phyloP scores from a whole-genome alignment of 306 rosid species.

The Vachellia collinsii region DNA sequence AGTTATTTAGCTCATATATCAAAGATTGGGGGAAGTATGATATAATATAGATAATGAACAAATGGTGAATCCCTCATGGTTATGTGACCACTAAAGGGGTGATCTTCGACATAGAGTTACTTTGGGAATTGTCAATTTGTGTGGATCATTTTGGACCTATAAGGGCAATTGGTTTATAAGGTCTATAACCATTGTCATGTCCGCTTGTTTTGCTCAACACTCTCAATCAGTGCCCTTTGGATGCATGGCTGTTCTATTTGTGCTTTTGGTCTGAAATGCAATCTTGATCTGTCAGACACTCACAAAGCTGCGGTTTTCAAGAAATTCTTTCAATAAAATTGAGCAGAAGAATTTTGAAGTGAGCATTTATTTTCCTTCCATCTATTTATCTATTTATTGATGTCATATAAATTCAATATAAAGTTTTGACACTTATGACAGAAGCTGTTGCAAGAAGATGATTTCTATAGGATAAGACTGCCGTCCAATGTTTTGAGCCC shows the following conservation, averaged over 20 bases:
- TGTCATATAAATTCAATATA: slow-evolving; percentile 13
- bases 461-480: slow-evolving; percentile 84
- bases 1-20: no score
- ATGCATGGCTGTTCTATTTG: neutral
- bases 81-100: neutral
- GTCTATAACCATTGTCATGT: neutral
- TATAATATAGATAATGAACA: neutral
- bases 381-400: neutral
- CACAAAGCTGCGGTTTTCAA: slow-evolving; percentile 89
- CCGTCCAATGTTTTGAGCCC: slow-evolving; percentile 76
- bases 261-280: slow-evolving; percentile 31
- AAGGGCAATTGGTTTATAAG: neutral
- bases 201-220: neutral
- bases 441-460: slow-evolving; percentile 75
- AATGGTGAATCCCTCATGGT: neutral
- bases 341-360: slow-evolving; percentile 74
- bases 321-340: slow-evolving; percentile 61
- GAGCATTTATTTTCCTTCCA: slow-evolving; percentile 19
- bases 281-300: slow-evolving; percentile 63
- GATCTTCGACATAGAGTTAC: neutral
- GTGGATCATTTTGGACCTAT: neutral
- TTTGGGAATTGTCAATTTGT: neutral
- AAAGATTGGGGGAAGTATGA: neutral
- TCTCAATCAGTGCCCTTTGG: neutral
- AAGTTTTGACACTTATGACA: slow-evolving; percentile 42